Conservation (phyloP, 495 filamentous ascomycete species). For the Penicillium angulare region DNA sequence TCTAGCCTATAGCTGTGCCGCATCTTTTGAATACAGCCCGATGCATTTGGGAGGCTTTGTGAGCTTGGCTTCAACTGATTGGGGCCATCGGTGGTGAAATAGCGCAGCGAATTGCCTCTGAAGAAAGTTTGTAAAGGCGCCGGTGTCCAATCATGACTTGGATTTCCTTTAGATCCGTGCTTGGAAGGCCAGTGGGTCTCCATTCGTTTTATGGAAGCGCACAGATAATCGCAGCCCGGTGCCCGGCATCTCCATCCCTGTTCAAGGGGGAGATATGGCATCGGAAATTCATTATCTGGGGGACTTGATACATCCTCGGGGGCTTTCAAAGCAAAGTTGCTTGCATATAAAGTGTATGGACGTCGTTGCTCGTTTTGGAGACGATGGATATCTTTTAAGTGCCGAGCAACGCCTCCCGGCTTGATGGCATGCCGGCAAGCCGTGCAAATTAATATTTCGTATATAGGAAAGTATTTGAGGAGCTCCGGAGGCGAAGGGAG, state of each 20-base stretch:
- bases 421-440: conserved; percentile 35
- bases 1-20: conserved; percentile 11
- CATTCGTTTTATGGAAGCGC: conserved; percentile 30
- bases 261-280: conserved; percentile 25
- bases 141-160: conserved; percentile 12
- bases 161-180: conserved; percentile 12
- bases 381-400: conserved; percentile 40
- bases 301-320: conserved; percentile 20
- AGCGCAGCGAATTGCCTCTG: conserved; percentile 25
- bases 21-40: neutral
- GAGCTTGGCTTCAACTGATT: neutral
- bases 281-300: conserved; percentile 23
- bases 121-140: conserved; percentile 28
- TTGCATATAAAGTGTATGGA: conserved; percentile 22
- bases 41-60: neutral
- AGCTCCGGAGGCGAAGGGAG: conserved; percentile 9
- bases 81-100: conserved; percentile 18
- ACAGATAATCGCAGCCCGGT: conserved; percentile 25
- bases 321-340: conserved; percentile 15
- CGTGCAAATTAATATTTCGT: conserved; percentile 30
- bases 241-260: conserved; percentile 26
- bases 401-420: conserved; percentile 29
- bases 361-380: conserved; percentile 23
- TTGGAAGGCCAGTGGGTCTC: conserved; percentile 24
- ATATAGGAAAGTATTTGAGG: conserved; percentile 17